phyloP scores from a whole-genome alignment of 495 filamentous ascomycete species.

The Xylaria intraflava region DNA sequence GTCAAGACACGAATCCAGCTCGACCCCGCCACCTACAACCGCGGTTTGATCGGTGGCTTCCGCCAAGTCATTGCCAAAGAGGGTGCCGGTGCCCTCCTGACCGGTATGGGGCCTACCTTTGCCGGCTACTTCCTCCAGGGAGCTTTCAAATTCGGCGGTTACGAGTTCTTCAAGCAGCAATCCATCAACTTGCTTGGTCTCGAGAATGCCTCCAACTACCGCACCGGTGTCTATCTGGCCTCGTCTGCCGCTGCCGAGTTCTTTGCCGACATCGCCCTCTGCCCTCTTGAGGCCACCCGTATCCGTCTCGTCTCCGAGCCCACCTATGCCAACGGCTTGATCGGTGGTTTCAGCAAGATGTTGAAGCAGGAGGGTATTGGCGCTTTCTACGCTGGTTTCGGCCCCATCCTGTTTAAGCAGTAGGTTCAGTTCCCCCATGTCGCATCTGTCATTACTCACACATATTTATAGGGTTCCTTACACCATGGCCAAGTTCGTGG shows the following conservation, averaged over 20 bases:
- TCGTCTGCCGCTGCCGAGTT: conserved; percentile 81
- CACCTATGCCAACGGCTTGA: conserved; percentile 73
- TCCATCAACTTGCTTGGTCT: conserved; percentile 72
- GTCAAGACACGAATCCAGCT: conserved; percentile 95
- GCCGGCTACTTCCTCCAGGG: conserved; percentile 95
- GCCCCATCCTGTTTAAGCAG: conserved; percentile 93
- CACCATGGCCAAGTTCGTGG: conserved; percentile 99
- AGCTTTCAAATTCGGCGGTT: conserved; percentile 91
- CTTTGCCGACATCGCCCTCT: conserved; percentile 90
- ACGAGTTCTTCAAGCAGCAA: conserved; percentile 95
- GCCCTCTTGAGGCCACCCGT: conserved; percentile 89
- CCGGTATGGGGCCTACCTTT: conserved; percentile 78
- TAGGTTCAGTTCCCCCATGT: conserved; percentile 45
- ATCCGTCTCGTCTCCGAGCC: conserved; percentile 92
- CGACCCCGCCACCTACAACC: conserved; percentile 85
- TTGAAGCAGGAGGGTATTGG: conserved; percentile 74
- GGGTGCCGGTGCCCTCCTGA: conserved; percentile 82
- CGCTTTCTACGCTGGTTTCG: conserved; percentile 93
- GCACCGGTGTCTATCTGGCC: conserved; percentile 82
- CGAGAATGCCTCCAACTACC: conserved; percentile 77
- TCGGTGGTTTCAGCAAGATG: conserved; percentile 82
- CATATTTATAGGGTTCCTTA: conserved; percentile 72
- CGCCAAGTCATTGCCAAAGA: conserved; percentile 74
- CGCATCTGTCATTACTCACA: conserved; percentile 7
- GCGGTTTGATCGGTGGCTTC: conserved; percentile 81